Conservation (phyloP, 495 filamentous ascomycete species). For the Lindgomyces ingoldianus region DNA sequence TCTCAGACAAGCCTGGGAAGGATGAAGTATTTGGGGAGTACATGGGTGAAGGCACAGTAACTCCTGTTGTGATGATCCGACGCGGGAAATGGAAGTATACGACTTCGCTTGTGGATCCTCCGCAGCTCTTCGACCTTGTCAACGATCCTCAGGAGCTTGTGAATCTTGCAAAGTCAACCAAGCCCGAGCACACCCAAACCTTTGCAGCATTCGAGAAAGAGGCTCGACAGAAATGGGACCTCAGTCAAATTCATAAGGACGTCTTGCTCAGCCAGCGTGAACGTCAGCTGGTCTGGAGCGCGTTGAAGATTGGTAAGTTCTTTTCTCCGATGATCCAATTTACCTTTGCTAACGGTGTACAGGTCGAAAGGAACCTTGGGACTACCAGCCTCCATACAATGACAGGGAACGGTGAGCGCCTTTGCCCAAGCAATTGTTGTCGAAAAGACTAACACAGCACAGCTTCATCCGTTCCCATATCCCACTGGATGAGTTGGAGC, state of each 20-base stretch:
- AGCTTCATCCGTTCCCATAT: conserved; percentile 68
- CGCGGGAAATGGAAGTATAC: conserved; percentile 81
- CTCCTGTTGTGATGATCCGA: conserved; percentile 87
- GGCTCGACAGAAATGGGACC: conserved; percentile 69
- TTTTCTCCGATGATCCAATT: conserved; percentile 40
- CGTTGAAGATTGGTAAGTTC: conserved; percentile 68
- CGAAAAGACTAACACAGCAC: conserved; percentile 22
- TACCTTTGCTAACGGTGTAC: neutral
- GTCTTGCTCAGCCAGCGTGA: conserved; percentile 72
- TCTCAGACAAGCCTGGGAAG: conserved; percentile 56
- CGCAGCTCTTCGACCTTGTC: conserved; percentile 74
- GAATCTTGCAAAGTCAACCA: conserved; percentile 62
- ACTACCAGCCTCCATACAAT: conserved; percentile 73
- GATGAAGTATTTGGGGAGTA: conserved; percentile 87
- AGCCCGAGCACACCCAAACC: conserved; percentile 49
- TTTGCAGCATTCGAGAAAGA: conserved; percentile 67
- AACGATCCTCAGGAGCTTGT: conserved; percentile 71
- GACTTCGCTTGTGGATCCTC: conserved; percentile 74
- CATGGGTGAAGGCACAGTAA: conserved; percentile 82
- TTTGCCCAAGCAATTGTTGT: conserved; percentile 24
- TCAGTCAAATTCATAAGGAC: conserved; percentile 66
- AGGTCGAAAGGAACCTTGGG: conserved; percentile 56
- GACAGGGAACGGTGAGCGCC: conserved; percentile 63
- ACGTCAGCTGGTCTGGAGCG: conserved; percentile 70
- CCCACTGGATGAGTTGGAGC: conserved; percentile 68